Base-by-base conservation (phyloP, 108 stramenopile species). In the Aurantiochytrium sp. region DNA sequence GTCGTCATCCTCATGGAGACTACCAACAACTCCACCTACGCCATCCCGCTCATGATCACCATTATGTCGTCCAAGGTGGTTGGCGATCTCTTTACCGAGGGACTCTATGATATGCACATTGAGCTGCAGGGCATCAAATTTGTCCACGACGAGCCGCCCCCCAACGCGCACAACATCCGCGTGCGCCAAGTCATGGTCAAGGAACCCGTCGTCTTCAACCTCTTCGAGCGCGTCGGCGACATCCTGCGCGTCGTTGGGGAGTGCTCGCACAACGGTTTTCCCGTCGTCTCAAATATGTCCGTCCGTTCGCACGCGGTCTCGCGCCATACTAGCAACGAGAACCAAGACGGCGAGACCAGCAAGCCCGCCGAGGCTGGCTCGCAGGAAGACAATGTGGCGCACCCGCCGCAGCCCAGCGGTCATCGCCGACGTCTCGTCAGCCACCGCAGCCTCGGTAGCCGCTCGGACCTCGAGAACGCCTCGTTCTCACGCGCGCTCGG, bases 1-100 rank as follows among this genome's bases (percentile, higher is more conserved):
- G 97, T 96, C 10, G 98, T 98, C 37, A 98, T 99, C 37, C 90
- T 99, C 8, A 88, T 99, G 52, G 97, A 99, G 89, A 96, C 97
- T 22, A 99, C 98, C 41, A 97, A 97, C 48, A 97, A 99, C 91
- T 96, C 97, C 95, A 97, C 97, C 90, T 98, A 98, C 91, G 96
- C 96, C 17, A 88, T 99, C 48, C 98, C 98, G n/a, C 93, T 99
- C 68, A 98, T 99, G 97, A 89, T 99, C 88, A 97, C 96, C 12
- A 92, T 99, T 24, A 96, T 99, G 96, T 93, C 96, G 6, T 97
- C 98, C 21, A 91, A 96, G 19, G 96, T 97, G 89, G 96, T 96
- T 4, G 98, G 98, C 31, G 98, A 99, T 92, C 94, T 98, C 17
- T 98, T 98, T 93, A 98, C 97, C 86, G 96, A 97, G 89, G 97